Conservation (phyloP, 495 filamentous ascomycete genomes). For the Aspergillus diversus region DNA sequence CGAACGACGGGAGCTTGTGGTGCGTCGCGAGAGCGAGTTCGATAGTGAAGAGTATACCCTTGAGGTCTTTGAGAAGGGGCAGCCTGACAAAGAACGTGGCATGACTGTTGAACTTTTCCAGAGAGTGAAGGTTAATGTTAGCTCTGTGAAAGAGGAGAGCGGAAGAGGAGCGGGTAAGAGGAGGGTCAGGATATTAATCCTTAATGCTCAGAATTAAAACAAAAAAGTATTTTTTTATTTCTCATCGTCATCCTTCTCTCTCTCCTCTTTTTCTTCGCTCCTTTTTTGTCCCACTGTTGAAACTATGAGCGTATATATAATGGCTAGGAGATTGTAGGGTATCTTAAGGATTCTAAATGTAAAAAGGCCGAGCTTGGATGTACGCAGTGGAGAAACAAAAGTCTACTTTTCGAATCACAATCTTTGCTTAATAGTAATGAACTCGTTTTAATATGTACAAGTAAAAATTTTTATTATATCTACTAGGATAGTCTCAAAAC, state of each 20-base stretch:
- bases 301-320: not conserved
- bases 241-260: not conserved
- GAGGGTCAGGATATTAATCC: constrained; percentile 53
- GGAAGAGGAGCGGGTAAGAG: constrained; percentile 81
- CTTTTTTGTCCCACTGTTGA: not conserved
- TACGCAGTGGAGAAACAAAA: too few relatives aligned
- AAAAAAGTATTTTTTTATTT: constrained; percentile 1
- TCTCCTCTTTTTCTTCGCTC: not conserved
- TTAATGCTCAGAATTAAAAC: constrained; percentile 20
- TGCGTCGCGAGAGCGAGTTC: constrained; percentile 66
- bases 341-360: too few relatives aligned
- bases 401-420: too few relatives aligned
- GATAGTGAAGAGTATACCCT: constrained; percentile 84
- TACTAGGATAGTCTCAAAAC: not conserved
- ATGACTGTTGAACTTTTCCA: constrained; percentile 80
- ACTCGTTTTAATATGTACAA: not conserved
- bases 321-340: too few relatives aligned
- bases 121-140: constrained; percentile 84
- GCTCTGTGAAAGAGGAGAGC: constrained; percentile 84
- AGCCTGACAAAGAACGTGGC: constrained; percentile 54
- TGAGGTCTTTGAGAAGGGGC: constrained; percentile 50
- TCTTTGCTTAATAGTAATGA: too few relatives aligned
- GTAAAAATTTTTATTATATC: not conserved
- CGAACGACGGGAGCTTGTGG: constrained; percentile 44
- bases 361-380: too few relatives aligned